Evolutionary conservation across 1,284 basidiomycete genomes (phyloP).

Genomic region (Athelia psychrophila): DNA sequence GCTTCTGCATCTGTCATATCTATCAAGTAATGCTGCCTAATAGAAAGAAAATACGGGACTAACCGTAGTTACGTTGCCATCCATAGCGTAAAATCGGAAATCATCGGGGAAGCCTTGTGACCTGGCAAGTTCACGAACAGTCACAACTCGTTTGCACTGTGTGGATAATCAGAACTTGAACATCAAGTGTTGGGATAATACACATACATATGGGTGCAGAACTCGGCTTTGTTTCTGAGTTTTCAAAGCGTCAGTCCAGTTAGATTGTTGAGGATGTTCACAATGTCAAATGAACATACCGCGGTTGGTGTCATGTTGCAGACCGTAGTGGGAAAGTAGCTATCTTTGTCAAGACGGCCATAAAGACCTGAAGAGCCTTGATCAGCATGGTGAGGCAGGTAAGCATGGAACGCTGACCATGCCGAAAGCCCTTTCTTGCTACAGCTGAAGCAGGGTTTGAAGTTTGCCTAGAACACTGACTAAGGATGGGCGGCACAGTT

Average conservation of each 20-base stretch:
- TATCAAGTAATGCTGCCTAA: slow-evolving; percentile 1
- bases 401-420: slow-evolving; percentile 31
- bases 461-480: slow-evolving; percentile 30
- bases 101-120: slow-evolving; percentile 76
- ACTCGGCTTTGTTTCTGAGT: slow-evolving; percentile 57
- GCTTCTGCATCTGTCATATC: slow-evolving; percentile 58
- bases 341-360: slow-evolving; percentile 50
- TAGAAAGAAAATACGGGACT: slow-evolving; percentile 19
- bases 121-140: slow-evolving; percentile 70
- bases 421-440: slow-evolving; percentile 45
- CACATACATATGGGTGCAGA: slow-evolving; percentile 58
- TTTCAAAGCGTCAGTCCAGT: too few relatives aligned
- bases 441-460: slow-evolving; percentile 54
- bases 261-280: too few relatives aligned
- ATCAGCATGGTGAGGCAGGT: slow-evolving; percentile 1
- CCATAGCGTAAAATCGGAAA: slow-evolving; percentile 55
- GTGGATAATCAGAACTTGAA: slow-evolving; percentile 3
- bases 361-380: slow-evolving; percentile 45
- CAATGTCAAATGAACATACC: too few relatives aligned
- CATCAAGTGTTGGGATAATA: background rate
- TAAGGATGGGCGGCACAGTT: background rate
- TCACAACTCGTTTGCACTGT: slow-evolving; percentile 63
- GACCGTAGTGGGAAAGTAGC: slow-evolving; percentile 65
- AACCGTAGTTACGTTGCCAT: slow-evolving; percentile 56
- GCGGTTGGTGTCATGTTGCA: slow-evolving; percentile 74